A percentile compares a stretch with the other conserved stretches of the same genome.
phyloP scores from a whole-genome alignment of 2,329 filamentous ascomycete genomes.

The Metarhizium brunneum region DNA sequence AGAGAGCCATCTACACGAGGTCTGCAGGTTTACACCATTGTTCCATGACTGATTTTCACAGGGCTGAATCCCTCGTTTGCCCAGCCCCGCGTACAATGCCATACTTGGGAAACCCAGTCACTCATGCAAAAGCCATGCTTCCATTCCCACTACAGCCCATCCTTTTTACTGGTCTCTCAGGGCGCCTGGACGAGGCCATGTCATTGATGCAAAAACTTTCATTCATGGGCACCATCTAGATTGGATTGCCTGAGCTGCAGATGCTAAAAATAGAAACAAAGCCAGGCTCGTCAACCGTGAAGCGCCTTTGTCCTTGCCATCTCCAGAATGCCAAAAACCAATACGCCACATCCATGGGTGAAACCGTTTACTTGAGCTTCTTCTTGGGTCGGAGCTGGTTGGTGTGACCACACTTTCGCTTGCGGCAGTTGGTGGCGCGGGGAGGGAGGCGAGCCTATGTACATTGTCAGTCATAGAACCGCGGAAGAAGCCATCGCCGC shows the following conservation, averaged over 20 bases:
- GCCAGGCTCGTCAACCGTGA: constrained; percentile 26
- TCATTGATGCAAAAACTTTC: constrained; percentile 9
- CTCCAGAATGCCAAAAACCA: constrained; percentile 31
- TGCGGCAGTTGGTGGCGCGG: constrained; percentile 99
- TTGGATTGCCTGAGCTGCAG: constrained; percentile 28
- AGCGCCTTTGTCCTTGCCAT: constrained; percentile 25
- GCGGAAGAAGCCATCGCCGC: not conserved
- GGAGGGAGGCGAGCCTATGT: constrained; percentile 73
- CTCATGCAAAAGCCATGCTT: too few relatives aligned
- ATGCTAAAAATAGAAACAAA: constrained; percentile 32
- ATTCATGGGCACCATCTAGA: constrained; percentile 25
- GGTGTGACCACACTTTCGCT: constrained; percentile 99
- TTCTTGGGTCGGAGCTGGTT: constrained; percentile 99
- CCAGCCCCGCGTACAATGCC: too few relatives aligned
- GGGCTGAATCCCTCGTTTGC: too few relatives aligned
- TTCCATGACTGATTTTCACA: too few relatives aligned
- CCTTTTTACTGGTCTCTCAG: not conserved
- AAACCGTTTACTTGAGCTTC: constrained; percentile 76
- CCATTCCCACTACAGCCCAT: too few relatives aligned
- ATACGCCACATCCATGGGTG: constrained; percentile 34
- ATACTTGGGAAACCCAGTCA: too few relatives aligned
- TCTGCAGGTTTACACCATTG: too few relatives aligned
- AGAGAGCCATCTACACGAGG: too few relatives aligned
- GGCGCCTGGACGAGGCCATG: not conserved
- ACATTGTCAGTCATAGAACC: constrained; percentile 8